A percentile compares a stretch with the other conserved stretches of the same genome.
Evolutionary conservation across 257 asterid species (phyloP).

Genomic region (Capsicum baccatum): DNA sequence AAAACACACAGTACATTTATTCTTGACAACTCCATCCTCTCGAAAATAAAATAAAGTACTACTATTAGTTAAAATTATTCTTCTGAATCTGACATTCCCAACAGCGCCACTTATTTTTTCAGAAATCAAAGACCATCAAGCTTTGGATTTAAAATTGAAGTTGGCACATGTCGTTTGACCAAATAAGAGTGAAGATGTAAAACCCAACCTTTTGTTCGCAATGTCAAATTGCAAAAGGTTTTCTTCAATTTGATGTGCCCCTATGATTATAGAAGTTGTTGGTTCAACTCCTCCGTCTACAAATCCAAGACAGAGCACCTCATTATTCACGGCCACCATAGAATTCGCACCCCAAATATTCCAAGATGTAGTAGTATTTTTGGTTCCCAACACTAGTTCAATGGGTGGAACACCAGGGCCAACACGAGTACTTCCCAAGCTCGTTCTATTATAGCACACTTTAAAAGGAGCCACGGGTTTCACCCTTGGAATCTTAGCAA

Average conservation of each 20-base stretch:
- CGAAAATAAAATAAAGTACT: neutral
- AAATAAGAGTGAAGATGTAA: slow-evolving; percentile 38
- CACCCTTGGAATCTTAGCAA: slow-evolving; percentile 45
- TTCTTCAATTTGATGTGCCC: slow-evolving; percentile 46
- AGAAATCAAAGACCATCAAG: neutral
- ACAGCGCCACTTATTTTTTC: no score
- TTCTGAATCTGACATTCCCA: neutral
- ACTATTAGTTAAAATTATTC: neutral
- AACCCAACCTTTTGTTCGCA: slow-evolving; percentile 40
- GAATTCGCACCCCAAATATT: slow-evolving; percentile 33
- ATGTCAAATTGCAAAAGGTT: slow-evolving; percentile 44
- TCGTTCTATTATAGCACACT: slow-evolving; percentile 50
- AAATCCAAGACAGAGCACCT: slow-evolving; percentile 29
- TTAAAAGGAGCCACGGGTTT: slow-evolving; percentile 52
- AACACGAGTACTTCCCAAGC: slow-evolving; percentile 37
- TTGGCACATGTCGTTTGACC: slow-evolving; percentile 38
- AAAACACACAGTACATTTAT: neutral
- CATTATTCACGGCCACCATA: slow-evolving; percentile 26
- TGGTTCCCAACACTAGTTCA: slow-evolving; percentile 50
- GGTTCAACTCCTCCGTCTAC: slow-evolving; percentile 28
- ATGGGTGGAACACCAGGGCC: slow-evolving; percentile 56
- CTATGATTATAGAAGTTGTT: slow-evolving; percentile 50
- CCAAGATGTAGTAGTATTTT: slow-evolving; percentile 16
- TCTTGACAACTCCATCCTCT: neutral
- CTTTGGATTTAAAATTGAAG: slow-evolving; percentile 37